Evolutionary conservation across 2,329 filamentous ascomycete genomes (phyloP).

Genomic region (Claviceps sp.): DNA sequence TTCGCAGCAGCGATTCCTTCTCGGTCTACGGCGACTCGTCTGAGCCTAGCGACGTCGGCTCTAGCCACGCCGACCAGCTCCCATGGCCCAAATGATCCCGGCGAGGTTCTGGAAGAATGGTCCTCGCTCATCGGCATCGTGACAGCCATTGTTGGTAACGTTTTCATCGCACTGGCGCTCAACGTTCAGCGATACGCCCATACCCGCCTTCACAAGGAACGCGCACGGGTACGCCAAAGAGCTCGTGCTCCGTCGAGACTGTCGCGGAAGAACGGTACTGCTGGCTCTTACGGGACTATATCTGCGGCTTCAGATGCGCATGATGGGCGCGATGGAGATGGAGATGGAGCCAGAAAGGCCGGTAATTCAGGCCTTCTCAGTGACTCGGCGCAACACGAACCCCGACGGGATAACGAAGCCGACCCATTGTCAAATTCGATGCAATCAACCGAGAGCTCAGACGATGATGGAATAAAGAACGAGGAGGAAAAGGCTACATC

Average conservation of each 20-base stretch:
- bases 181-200: slow-evolving; percentile 97
- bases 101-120: slow-evolving; percentile 53
- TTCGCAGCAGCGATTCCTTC: background rate
- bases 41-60: background rate
- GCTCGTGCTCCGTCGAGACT: slow-evolving; percentile 41
- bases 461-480: slow-evolving; percentile 15
- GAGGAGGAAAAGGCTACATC: slow-evolving; percentile 32
- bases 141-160: slow-evolving; percentile 82
- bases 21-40: background rate
- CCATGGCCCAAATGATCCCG: slow-evolving; percentile 19
- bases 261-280: slow-evolving; percentile 18
- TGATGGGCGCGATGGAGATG: slow-evolving; percentile 11
- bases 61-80: slow-evolving; percentile 5
- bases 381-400: slow-evolving; percentile 6
- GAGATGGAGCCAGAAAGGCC: slow-evolving; percentile 10
- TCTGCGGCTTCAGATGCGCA: slow-evolving; percentile 8
- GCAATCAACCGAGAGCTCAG: slow-evolving; percentile 23
- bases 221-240: slow-evolving; percentile 41
- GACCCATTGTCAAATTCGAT: slow-evolving; percentile 40
- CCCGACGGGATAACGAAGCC: slow-evolving; percentile 25
- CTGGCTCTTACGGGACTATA: slow-evolving; percentile 23
- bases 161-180: slow-evolving; percentile 86
- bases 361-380: slow-evolving; percentile 23
- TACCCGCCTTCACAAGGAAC: slow-evolving; percentile 64
- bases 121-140: slow-evolving; percentile 90